phyloP scores from a whole-genome alignment of 495 filamentous ascomycete genomes.

The Neurospora pannonica region DNA sequence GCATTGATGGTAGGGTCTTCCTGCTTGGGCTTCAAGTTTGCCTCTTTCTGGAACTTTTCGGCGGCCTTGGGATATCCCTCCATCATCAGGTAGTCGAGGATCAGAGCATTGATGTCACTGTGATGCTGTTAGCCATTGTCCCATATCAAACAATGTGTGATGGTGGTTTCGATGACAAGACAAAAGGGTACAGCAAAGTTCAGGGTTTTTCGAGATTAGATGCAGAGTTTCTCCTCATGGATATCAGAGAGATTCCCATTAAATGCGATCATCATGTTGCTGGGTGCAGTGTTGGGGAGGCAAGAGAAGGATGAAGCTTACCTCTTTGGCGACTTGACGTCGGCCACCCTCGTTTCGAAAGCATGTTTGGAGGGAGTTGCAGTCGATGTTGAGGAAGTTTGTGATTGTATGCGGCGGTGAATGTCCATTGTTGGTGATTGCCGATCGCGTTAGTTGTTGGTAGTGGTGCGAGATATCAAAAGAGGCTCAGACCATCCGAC shows the following conservation, averaged over 20 bases:
- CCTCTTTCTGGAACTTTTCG: conserved; percentile 86
- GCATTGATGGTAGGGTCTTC: conserved; percentile 64
- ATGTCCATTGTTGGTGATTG: background rate
- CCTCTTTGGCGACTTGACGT: conserved; percentile 83
- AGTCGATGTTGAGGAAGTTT: conserved; percentile 60
- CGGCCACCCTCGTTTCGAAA: conserved; percentile 76
- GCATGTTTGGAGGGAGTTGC: conserved; percentile 56
- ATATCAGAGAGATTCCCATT: conserved; percentile 99
- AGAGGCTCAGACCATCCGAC: background rate
- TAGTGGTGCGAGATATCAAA: background rate
- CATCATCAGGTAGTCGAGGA: conserved; percentile 95
- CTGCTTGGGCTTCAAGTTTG: conserved; percentile 68
- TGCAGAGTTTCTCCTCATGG: conserved; percentile 67
- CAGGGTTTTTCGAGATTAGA: conserved; percentile 31
- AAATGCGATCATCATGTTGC: conserved; percentile 79
- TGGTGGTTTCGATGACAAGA: conserved; percentile 44
- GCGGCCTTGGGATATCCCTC: conserved; percentile 93
- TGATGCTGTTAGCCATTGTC: conserved; percentile 5
- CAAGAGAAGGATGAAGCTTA: conserved; percentile 40
- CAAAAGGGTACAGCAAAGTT: conserved; percentile 32
- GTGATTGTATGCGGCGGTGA: conserved; percentile 8
- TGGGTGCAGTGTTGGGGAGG: conserved; percentile 13
- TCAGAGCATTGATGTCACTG: conserved; percentile 90
- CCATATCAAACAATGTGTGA: background rate
- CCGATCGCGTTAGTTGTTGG: background rate